These are phyloP conservation scores for Pseudogymnoascus sp. DNA, from an alignment of 2,329 filamentous ascomycete genomes.

Conservation along the genomic window DNA sequence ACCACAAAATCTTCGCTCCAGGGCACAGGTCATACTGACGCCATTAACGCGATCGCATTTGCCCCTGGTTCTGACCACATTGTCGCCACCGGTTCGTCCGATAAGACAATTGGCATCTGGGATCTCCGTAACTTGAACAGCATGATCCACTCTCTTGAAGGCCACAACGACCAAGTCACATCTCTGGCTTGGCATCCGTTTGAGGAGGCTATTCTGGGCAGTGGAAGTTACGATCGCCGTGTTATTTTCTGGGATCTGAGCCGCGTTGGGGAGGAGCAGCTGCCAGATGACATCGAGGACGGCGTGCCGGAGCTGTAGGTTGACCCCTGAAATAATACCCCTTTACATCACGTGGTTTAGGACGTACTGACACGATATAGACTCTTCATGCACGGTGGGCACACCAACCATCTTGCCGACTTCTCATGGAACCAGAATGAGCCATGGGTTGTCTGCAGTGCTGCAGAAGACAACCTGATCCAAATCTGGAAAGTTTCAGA, in stretches of 20 bases:
- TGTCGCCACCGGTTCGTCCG: constrained; percentile 85
- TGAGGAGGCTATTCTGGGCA: constrained; percentile 81
- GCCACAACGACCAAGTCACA: constrained; percentile 82
- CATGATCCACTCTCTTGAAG: constrained; percentile 83
- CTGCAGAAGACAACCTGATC: constrained; percentile 92
- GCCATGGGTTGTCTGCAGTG: constrained; percentile 91
- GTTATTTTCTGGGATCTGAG: constrained; percentile 97
- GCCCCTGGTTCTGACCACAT: constrained; percentile 86
- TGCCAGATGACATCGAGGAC: constrained; percentile 89
- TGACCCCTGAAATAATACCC: neutral
- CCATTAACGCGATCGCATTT: constrained; percentile 93
- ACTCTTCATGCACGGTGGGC: constrained; percentile 96
- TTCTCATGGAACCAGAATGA: constrained; percentile 98
- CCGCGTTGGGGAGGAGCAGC: constrained; percentile 86
- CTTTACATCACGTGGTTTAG: constrained; percentile 5
- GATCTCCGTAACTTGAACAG: constrained; percentile 85
- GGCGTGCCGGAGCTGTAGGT: constrained; percentile 87
- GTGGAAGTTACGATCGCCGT: constrained; percentile 83
- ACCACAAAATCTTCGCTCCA: constrained; percentile 61
- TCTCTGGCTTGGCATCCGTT: constrained; percentile 92
- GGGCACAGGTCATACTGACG: constrained; percentile 75
- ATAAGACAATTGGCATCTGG: constrained; percentile 93
- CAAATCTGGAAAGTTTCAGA: constrained; percentile 90
- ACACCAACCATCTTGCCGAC: constrained; percentile 93
- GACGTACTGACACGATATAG: constrained; percentile 34